Evolutionary conservation across 495 filamentous ascomycete species (phyloP).

Genomic region (Lasiosphaeria ovina): DNA sequence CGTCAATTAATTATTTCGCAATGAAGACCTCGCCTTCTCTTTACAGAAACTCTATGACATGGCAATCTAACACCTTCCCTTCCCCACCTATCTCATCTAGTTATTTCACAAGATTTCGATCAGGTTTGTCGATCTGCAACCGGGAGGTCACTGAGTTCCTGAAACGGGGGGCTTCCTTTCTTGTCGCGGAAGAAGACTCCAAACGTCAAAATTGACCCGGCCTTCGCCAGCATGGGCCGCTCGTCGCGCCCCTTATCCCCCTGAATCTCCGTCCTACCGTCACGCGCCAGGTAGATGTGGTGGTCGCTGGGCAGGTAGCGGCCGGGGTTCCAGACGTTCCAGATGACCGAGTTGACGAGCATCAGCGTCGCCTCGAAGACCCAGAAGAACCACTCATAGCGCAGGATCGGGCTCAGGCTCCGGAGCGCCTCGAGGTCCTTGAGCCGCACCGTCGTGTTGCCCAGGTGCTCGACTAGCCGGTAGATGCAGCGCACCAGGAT

Average conservation of each 20-base stretch:
- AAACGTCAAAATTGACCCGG: constrained; percentile 26
- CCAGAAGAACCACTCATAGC: constrained; percentile 35
- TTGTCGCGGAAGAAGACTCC: constrained; percentile 26
- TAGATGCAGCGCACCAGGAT: constrained; percentile 35
- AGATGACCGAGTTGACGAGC: constrained; percentile 33
- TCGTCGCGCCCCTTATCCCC: constrained; percentile 18
- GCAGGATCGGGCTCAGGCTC: constrained; percentile 30
- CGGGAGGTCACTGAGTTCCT: constrained; percentile 7
- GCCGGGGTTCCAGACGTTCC: constrained; percentile 35
- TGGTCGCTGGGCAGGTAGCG: constrained; percentile 27
- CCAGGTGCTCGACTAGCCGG: constrained; percentile 34
- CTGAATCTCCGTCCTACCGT: constrained; percentile 26
- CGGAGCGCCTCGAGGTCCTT: constrained; percentile 16
- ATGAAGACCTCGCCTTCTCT: too few relatives aligned
- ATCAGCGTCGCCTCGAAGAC: constrained; percentile 37
- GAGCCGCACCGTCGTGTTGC: constrained; percentile 22
- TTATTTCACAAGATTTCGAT: neutral
- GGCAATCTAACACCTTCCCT: too few relatives aligned
- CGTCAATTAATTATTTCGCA: too few relatives aligned
- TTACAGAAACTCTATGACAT: too few relatives aligned
- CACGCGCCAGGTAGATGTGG: constrained; percentile 27
- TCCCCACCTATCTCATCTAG: too few relatives aligned
- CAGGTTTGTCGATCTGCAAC: neutral
- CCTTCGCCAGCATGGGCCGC: constrained; percentile 25
- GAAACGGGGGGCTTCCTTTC: constrained; percentile 5